Percentiles rank a stretch among this genome's conserved stretches.
Conservation (phyloP, 208 protist species). For the Trypanosoma platydactyli region DNA sequence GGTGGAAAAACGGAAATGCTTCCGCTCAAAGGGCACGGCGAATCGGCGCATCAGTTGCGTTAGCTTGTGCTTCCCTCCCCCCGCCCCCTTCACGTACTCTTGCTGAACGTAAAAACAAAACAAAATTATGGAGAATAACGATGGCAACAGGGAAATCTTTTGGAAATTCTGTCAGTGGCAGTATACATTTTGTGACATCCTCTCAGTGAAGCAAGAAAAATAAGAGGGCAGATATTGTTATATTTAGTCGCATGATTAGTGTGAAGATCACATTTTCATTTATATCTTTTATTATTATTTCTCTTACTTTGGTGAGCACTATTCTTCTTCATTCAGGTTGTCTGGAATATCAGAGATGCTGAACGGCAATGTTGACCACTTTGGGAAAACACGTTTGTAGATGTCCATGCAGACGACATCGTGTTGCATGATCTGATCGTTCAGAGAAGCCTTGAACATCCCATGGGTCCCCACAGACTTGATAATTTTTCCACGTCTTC, state of each 20-base stretch:
- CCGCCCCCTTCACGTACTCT: too few species aligned
- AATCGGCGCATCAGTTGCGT: constrained; percentile 21
- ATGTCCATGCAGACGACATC: constrained; percentile 98
- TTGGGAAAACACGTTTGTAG: constrained; percentile 97
- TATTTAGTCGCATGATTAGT: constrained; percentile 6
- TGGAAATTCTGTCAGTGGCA: too few species aligned
- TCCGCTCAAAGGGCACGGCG: constrained; percentile 7
- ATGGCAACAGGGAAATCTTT: not conserved
- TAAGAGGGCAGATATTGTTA: not conserved
- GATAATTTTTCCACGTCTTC: constrained; percentile 93
- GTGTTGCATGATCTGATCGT: constrained; percentile 92
- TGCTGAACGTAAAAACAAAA: constrained; percentile 22
- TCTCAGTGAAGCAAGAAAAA: too few species aligned
- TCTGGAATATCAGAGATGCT: constrained; percentile 54
- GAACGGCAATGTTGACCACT: constrained; percentile 88
- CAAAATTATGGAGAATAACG: constrained; percentile 1
- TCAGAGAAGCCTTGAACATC: constrained; percentile 96
- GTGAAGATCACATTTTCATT: constrained; percentile 22
- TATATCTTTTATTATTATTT: constrained; percentile 20
- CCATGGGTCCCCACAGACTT: constrained; percentile 97
- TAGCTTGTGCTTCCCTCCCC: not conserved
- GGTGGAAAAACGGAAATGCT: constrained; percentile 36
- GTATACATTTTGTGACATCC: too few species aligned
- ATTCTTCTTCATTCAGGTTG: constrained; percentile 41
- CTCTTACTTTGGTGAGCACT: constrained; percentile 22